A percentile compares a stretch with the other conserved stretches of the same genome.
phyloP scores from a whole-genome alignment of 2,329 filamentous ascomycete species.

The Sporothrix dimorphospora region DNA sequence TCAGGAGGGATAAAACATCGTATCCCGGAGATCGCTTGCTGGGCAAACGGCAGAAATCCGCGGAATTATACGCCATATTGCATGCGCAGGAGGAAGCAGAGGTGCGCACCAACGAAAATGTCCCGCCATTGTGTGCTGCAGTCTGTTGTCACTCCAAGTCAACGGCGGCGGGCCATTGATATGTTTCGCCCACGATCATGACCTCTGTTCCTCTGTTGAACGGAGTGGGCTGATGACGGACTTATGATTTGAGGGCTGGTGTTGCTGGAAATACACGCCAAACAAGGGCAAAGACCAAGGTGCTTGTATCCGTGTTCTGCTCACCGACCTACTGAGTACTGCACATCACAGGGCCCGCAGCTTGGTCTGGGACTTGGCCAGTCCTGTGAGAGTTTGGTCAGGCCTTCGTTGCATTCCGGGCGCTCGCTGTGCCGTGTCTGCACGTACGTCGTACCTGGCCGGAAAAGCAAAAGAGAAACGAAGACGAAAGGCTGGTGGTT shows the following conservation, averaged over 20 bases:
- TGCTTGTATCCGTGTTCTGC: background rate
- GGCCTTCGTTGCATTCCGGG: conserved; percentile 4
- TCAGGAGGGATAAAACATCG: background rate
- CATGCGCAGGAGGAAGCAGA: background rate
- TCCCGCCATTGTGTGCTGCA: background rate
- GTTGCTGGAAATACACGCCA: conserved; percentile 6
- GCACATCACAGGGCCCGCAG: background rate
- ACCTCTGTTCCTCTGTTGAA: too few species aligned
- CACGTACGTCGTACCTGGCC: background rate
- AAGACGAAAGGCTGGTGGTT: background rate
- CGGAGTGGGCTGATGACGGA: background rate
- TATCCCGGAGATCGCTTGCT: background rate
- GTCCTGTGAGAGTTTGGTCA: background rate
- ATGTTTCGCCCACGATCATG: too few species aligned
- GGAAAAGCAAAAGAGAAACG: background rate
- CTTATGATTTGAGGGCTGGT: background rate
- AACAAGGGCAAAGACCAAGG: background rate
- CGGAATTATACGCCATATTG: conserved; percentile 1
- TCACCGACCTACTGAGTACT: background rate
- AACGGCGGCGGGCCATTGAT: background rate
- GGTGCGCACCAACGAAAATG: background rate
- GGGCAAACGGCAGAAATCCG: conserved; percentile 15
- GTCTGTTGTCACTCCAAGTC: background rate
- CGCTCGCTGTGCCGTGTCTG: background rate
- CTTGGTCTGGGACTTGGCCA: background rate